Conservation (phyloP, 495 filamentous ascomycete species). For the Aspergillus heteromorphus region DNA sequence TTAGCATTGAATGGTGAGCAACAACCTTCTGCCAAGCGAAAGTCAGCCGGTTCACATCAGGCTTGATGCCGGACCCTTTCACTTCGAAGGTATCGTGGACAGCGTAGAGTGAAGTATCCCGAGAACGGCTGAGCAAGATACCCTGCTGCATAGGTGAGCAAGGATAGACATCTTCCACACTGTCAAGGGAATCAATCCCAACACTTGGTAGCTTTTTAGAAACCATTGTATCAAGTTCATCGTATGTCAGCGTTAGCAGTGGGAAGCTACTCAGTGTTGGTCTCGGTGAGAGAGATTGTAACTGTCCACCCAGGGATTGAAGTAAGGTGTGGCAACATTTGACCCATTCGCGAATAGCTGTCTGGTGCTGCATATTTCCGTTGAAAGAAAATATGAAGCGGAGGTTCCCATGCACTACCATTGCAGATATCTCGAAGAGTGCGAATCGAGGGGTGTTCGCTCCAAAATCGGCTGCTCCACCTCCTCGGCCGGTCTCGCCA, state of each 20-base stretch:
- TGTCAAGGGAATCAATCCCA: conserved; percentile 35
- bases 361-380: conserved; percentile 52
- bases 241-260: conserved; percentile 56
- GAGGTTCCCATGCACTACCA: conserved; percentile 53
- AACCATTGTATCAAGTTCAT: conserved; percentile 47
- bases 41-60: conserved; percentile 34
- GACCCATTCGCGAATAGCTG: conserved; percentile 37
- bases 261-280: conserved; percentile 59
- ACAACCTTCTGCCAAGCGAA: conserved; percentile 46
- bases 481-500: conserved; percentile 37
- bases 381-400: conserved; percentile 60
- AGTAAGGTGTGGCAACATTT: not conserved
- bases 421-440: conserved; percentile 59
- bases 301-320: conserved; percentile 28
- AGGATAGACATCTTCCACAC: conserved; percentile 60
- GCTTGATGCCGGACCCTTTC: conserved; percentile 20
- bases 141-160: conserved; percentile 65
- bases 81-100: conserved; percentile 59
- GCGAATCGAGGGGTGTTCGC: conserved; percentile 55
- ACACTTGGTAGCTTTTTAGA: conserved; percentile 40
- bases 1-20: conserved; percentile 45
- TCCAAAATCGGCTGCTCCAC: conserved; percentile 52
- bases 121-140: conserved; percentile 55
- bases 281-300: conserved; percentile 44
- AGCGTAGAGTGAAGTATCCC: conserved; percentile 54